phyloP scores from a whole-genome alignment of 2,329 filamentous ascomycete species.

The Epichloe gansuensis region DNA sequence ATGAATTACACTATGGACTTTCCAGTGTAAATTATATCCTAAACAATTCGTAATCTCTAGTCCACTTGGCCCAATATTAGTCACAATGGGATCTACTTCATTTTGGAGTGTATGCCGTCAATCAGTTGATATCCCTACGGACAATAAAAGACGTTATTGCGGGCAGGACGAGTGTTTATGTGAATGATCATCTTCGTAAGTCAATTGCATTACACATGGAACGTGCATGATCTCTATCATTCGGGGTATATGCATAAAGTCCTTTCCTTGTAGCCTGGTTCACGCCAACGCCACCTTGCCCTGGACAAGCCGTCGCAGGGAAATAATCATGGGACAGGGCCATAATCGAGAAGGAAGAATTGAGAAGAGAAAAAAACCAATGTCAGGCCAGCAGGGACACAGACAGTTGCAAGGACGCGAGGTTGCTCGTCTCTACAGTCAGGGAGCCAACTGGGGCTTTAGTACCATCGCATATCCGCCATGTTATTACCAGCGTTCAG shows the following conservation, averaged over 20 bases:
- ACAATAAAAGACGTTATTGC: too few relatives aligned
- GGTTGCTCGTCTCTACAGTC: too few relatives aligned
- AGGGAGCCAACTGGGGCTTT: not conserved
- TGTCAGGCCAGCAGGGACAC: not conserved
- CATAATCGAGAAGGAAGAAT: too few relatives aligned
- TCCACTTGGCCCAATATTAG: too few relatives aligned
- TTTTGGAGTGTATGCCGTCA: too few relatives aligned
- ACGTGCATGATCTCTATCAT: not conserved
- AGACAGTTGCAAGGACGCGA: too few relatives aligned
- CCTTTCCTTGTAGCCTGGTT: not conserved
- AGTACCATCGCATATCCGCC: slow-evolving; percentile 22
- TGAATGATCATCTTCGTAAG: not conserved
- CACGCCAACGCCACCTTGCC: not conserved
- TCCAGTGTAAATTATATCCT: too few relatives aligned
- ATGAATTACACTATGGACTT: too few relatives aligned
- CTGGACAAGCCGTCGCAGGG: not conserved
- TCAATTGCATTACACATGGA: not conserved
- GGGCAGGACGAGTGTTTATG: too few relatives aligned
- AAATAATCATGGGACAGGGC: not conserved
- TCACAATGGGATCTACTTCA: too few relatives aligned
- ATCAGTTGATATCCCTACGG: too few relatives aligned
- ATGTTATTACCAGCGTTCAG: slow-evolving; percentile 29
- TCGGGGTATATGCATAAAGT: not conserved
- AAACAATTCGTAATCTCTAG: too few relatives aligned
- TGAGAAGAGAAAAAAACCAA: not conserved